Conservation (phyloP, 352 stramenopile genomes). For the Pythium aquatile region DNA sequence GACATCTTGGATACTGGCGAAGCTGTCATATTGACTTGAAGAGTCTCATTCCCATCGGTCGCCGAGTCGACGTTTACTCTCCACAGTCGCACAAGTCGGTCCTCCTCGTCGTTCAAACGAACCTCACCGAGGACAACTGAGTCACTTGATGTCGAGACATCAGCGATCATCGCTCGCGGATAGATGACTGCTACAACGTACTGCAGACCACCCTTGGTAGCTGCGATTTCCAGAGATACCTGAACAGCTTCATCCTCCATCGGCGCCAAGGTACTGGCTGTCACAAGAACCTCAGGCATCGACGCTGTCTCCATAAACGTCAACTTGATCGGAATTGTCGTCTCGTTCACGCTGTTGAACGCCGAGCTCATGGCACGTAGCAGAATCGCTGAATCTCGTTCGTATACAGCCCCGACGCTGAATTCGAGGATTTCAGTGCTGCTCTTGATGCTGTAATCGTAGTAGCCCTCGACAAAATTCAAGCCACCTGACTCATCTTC, state of each 20-base stretch:
- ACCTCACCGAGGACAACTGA: background rate
- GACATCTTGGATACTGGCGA: slow-evolving; percentile 2
- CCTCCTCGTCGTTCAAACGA: background rate
- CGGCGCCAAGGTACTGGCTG: background rate
- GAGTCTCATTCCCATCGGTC: background rate
- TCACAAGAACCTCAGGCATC: background rate
- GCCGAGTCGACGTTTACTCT: background rate
- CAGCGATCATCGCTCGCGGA: slow-evolving; percentile 1
- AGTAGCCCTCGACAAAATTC: background rate
- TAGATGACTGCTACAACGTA: slow-evolving; percentile 12
- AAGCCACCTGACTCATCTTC: background rate
- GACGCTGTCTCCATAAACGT: slow-evolving; percentile 13
- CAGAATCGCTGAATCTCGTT: slow-evolving; percentile 1
- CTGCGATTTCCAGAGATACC: background rate
- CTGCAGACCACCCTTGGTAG: background rate
- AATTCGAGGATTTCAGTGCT: background rate
- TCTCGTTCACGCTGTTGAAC: slow-evolving; percentile 20
- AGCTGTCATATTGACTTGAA: slow-evolving; percentile 3
- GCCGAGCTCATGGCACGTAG: slow-evolving; percentile 9
- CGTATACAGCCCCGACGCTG: background rate
- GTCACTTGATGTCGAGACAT: background rate
- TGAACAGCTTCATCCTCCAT: slow-evolving; percentile 11
- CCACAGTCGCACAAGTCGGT: background rate
- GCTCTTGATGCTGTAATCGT: background rate
- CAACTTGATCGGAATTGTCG: background rate